A percentile compares a stretch with the other conserved stretches of the same genome.
Evolutionary conservation across 441 rosid genomes (phyloP).

Genomic region (Erodium moschatum): DNA sequence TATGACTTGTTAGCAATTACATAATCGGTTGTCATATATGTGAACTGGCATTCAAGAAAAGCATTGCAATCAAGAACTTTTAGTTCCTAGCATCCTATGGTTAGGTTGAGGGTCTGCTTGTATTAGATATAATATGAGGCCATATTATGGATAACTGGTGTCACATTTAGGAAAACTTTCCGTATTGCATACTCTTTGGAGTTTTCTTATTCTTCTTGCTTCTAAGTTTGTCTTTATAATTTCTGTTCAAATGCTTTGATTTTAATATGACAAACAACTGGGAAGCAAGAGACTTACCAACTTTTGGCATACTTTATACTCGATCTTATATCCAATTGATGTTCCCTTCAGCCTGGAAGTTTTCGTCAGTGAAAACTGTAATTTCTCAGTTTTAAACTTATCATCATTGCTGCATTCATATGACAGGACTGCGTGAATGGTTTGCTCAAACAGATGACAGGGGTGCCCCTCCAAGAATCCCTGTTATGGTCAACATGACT

Average conservation of each 20-base stretch:
- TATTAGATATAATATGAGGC: conserved; percentile 2
- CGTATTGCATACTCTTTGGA: neutral
- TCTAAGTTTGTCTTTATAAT: neutral
- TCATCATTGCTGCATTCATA: conserved; percentile 15
- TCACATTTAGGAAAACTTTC: neutral
- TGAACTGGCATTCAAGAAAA: conserved; percentile 5
- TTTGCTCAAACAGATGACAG: conserved; percentile 94
- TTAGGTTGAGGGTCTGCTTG: conserved; percentile 3
- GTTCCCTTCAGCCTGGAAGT: conserved; percentile 8
- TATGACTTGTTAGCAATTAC: neutral
- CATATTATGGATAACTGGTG: neutral
- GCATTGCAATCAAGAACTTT: neutral
- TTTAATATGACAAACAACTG: neutral
- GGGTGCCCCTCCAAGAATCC: conserved; percentile 84
- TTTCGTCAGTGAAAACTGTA: neutral
- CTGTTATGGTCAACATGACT: conserved; percentile 96
- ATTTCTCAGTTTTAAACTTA: conserved; percentile 17
- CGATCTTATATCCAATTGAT: neutral
- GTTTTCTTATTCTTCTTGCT: neutral
- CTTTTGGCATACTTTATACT: neutral
- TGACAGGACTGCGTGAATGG: conserved; percentile 90
- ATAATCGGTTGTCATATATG: neutral
- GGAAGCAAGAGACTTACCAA: neutral
- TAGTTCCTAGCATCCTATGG: conserved; percentile 4
- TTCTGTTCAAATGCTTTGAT: neutral